Evolutionary conservation across 495 filamentous ascomycete genomes (phyloP).

Genomic region (Penicillium pulvis): DNA sequence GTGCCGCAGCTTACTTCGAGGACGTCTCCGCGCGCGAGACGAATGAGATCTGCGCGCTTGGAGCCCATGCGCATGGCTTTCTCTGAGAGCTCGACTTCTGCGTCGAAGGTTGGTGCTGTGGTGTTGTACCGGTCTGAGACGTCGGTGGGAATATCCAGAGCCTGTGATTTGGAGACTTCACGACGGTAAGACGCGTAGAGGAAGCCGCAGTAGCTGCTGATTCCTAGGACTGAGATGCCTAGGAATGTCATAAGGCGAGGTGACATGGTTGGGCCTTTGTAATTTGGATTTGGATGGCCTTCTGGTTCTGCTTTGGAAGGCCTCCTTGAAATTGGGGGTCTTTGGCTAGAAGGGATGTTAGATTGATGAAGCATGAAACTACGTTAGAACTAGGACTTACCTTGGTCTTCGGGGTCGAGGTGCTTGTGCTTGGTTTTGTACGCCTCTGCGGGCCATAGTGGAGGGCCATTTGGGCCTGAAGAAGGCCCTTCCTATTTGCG

Average conservation of each 20-base stretch:
- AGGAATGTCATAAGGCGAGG: constrained; percentile 41
- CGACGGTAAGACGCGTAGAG: constrained; percentile 50
- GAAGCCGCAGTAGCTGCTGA: constrained; percentile 55
- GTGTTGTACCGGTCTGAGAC: constrained; percentile 59
- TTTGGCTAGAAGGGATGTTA: constrained; percentile 8
- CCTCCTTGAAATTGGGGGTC: constrained; percentile 11
- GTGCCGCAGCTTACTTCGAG: constrained; percentile 89
- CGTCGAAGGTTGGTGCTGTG: constrained; percentile 63
- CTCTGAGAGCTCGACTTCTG: constrained; percentile 66
- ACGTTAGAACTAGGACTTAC: constrained; percentile 7
- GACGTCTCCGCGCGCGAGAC: constrained; percentile 72
- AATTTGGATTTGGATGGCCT: constrained; percentile 8
- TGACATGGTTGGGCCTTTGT: constrained; percentile 26
- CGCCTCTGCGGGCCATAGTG: constrained; percentile 12
- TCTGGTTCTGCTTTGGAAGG: background rate
- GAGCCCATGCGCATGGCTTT: constrained; percentile 62
- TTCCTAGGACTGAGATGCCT: constrained; percentile 47
- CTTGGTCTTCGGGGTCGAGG: constrained; percentile 16
- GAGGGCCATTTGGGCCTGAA: constrained; percentile 9
- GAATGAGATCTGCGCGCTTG: constrained; percentile 62
- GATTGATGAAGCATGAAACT: background rate
- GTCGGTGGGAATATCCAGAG: constrained; percentile 46
- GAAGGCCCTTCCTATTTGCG: constrained; percentile 15
- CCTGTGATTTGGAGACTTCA: constrained; percentile 38
- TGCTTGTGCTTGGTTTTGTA: constrained; percentile 25